A percentile compares a stretch with the other conserved stretches of the same genome.
phyloP scores from a whole-genome alignment of 140 eudicot genomes.

The Erigeron philadelphicus region DNA sequence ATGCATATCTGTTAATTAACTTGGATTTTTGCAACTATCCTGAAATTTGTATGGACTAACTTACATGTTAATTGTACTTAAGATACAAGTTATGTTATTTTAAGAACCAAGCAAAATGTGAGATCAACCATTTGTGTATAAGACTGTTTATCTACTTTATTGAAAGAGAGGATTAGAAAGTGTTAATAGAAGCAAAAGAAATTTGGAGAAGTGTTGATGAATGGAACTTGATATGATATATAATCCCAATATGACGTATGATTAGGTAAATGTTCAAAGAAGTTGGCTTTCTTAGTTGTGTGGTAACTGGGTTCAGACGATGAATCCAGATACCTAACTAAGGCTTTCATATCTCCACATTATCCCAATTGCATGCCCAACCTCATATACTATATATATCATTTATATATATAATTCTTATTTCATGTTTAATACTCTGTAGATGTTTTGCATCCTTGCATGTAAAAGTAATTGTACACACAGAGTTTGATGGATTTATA shows the following conservation, averaged over 20 bases:
- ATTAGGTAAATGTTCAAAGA: not conserved
- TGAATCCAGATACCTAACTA: not conserved
- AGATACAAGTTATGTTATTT: not conserved
- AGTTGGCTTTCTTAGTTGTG: not conserved
- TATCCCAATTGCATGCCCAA: no score
- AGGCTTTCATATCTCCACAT: no score
- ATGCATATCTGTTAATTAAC: not conserved
- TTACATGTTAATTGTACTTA: not conserved
- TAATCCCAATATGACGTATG: not conserved
- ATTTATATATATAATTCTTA: no score
- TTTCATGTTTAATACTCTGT: conserved; percentile 1
- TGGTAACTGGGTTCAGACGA: not conserved
- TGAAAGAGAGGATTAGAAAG: conserved; percentile 4
- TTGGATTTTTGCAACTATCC: conserved; percentile 11
- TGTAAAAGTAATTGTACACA: conserved; percentile 8
- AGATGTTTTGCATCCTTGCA: conserved; percentile 6
- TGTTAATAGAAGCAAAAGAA: not conserved
- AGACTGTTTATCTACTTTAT: not conserved
- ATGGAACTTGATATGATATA: not conserved
- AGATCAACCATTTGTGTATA: not conserved
- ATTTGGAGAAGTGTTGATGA: not conserved
- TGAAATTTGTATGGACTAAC: conserved; percentile 14
- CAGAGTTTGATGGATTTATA: conserved; percentile 9
- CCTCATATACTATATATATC: not conserved
- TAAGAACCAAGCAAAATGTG: not conserved